These are phyloP conservation scores for Cyberlindnera veronae DNA, from an alignment of 805 yeast species.

Conservation along the genomic window DNA sequence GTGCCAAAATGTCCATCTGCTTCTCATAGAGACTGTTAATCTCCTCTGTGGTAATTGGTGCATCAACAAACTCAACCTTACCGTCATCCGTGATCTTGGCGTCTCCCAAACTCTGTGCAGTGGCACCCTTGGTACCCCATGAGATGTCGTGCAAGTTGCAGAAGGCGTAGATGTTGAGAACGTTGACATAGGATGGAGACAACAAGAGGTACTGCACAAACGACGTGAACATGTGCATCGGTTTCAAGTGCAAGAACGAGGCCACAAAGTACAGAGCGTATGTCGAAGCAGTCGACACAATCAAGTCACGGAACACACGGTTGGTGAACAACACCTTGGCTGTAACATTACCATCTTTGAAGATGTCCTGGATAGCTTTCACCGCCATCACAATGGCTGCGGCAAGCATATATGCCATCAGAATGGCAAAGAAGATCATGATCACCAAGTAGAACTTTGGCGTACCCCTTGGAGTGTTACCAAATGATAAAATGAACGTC, in stretches of 20 bases:
- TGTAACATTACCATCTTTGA: slow-evolving; percentile 31
- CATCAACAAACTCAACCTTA: slow-evolving; percentile 56
- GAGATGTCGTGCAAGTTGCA: slow-evolving; percentile 95
- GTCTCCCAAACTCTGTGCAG: slow-evolving; percentile 72
- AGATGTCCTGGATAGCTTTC: slow-evolving; percentile 55
- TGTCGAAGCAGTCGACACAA: slow-evolving; percentile 83
- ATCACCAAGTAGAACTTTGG: slow-evolving; percentile 70
- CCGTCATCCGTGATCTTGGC: slow-evolving; percentile 71
- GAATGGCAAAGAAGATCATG: slow-evolving; percentile 74
- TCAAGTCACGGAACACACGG: slow-evolving; percentile 76
- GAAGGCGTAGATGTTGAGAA: slow-evolving; percentile 89
- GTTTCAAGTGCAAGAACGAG: slow-evolving; percentile 80
- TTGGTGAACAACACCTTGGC: slow-evolving; percentile 54
- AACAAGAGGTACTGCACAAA: slow-evolving; percentile 78
- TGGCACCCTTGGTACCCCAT: slow-evolving; percentile 95
- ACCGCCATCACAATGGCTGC: slow-evolving; percentile 82
- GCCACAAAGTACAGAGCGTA: slow-evolving; percentile 76
- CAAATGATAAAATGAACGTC: slow-evolving; percentile 86
- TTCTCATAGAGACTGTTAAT: slow-evolving; percentile 71
- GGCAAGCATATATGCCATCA: slow-evolving; percentile 87
- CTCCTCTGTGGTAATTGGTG: slow-evolving; percentile 74
- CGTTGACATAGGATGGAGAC: slow-evolving; percentile 88
- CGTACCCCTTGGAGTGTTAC: slow-evolving; percentile 93
- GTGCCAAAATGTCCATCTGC: slow-evolving; percentile 56
- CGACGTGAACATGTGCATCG: slow-evolving; percentile 89